Base-by-base conservation (phyloP, 1,284 basidiomycete genomes). In the Coniophora puteana region DNA sequence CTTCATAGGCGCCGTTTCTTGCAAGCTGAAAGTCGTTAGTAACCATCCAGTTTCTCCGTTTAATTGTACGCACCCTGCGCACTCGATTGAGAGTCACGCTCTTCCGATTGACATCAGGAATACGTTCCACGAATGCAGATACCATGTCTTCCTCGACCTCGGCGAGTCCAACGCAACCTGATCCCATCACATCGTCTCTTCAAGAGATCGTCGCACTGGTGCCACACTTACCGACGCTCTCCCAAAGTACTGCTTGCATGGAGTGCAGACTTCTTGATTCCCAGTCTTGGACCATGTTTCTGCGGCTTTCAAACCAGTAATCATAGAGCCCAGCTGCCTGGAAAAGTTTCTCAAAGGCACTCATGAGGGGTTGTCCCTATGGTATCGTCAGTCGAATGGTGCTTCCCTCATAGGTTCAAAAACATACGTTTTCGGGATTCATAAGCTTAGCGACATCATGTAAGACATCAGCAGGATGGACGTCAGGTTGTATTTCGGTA, bases 401-500 rank as follows among this genome's bases (percentile, higher is more conserved):
- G 38, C 17, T 12, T 33, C 10, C 10, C 10, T 27, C 26, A 14
- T 22, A 43, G 16, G 6, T 4, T 23, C 8, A 26, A 13, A 37
- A 17, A 8, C 50, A 36, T 48, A 62, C 61, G 43, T 47, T 58
- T 45, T 61, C 59, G 2, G 58, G 61, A 31, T 59, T 50, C 11
- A 61, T 47, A 23, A 61, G 52, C 41, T 61, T 61, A 26, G 60
- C 42, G n/a, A 61, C 52, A 52, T 90, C 88, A 53, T 73, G 81
- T 23, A 90, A 67, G 23, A 89, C 71, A 58, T 90, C 87, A 4
- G 80, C 64, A 8, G 88, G 84, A 51, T 89, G 80, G 30, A 88
- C 66, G 49, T 85, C 76, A 3, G 81, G 74, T 55, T 89, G 84
- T n/a, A 88, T 72, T 58, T 85, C 81, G 52, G 87, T 87, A 26